phyloP scores from a whole-genome alignment of 1,139 yeast species.

The Meyerozyma carpophila region DNA sequence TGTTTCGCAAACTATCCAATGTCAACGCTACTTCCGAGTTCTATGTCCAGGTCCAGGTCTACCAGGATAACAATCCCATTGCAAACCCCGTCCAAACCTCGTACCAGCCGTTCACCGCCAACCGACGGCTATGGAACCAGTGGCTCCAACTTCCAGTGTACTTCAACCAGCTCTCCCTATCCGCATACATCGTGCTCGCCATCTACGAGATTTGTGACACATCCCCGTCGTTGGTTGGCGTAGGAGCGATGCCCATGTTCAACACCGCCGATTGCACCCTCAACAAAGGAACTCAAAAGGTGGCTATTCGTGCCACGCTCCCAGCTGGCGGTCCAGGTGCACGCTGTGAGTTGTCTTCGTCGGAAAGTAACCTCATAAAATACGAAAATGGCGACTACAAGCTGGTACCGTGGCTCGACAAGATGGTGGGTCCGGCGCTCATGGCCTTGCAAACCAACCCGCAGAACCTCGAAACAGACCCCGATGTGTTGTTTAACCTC shows the following conservation, averaged over 20 bases:
- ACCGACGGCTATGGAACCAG: conserved; percentile 41
- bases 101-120: conserved; percentile 53
- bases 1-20: conserved; percentile 46
- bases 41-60: conserved; percentile 56
- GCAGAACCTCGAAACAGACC: conserved; percentile 4
- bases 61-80: conserved; percentile 54
- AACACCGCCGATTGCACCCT: conserved; percentile 40
- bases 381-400: conserved; percentile 67
- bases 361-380: conserved; percentile 50
- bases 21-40: conserved; percentile 54
- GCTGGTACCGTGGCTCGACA: conserved; percentile 72
- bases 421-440: conserved; percentile 54
- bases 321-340: conserved; percentile 3
- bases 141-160: conserved; percentile 68
- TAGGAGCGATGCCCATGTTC: conserved; percentile 57
- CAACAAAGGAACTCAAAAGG: conserved; percentile 35
- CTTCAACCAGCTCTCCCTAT: conserved; percentile 62
- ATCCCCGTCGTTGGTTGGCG: conserved; percentile 47
- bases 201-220: conserved; percentile 62
- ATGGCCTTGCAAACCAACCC: not conserved
- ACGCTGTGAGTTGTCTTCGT: not conserved
- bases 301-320: conserved; percentile 16
- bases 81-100: conserved; percentile 66
- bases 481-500: conserved; percentile 35
- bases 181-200: conserved; percentile 56